These are phyloP conservation scores for Pseudonitzschia multiseries DNA, from an alignment of 108 stramenopile genomes.

Conservation along the genomic window DNA sequence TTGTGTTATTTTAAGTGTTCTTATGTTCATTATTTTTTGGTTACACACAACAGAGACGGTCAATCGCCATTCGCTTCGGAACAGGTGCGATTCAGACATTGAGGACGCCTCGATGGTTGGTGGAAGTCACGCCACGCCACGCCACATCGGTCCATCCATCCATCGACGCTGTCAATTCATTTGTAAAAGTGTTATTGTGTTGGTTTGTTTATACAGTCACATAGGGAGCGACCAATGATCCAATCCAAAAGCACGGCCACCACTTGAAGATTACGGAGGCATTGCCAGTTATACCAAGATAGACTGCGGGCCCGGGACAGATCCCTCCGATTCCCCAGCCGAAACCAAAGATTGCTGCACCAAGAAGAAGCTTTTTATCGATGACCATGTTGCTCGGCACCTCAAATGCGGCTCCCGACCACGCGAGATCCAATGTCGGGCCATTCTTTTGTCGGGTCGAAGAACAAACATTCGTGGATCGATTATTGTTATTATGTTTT, in stretches of 20 bases:
- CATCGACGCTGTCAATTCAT: too few species aligned
- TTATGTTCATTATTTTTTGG: too few species aligned
- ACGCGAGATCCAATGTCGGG: background rate
- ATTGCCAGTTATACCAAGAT: slow-evolving; percentile 34
- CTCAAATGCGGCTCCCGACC: slow-evolving; percentile 21
- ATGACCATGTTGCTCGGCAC: slow-evolving; percentile 44
- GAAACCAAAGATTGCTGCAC: slow-evolving; percentile 47
- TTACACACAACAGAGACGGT: too few species aligned
- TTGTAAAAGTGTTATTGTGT: too few species aligned
- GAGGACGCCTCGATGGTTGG: too few species aligned
- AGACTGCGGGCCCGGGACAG: slow-evolving; percentile 61
- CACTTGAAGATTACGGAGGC: slow-evolving; percentile 26
- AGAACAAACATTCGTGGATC: too few species aligned
- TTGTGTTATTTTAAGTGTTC: too few species aligned
- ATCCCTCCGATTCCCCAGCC: slow-evolving; percentile 59
- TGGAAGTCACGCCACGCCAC: too few species aligned
- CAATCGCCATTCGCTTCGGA: too few species aligned
- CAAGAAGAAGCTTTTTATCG: slow-evolving; percentile 45
- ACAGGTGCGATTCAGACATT: too few species aligned
- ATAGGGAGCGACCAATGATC: slow-evolving; percentile 23
- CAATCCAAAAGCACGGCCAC: slow-evolving; percentile 42
- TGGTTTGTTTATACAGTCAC: background rate
- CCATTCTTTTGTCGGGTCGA: background rate
- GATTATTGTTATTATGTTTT: too few species aligned
- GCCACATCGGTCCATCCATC: too few species aligned